Percentiles rank a stretch among this genome's conserved stretches.
Evolutionary conservation across 495 filamentous ascomycete genomes (phyloP).

Genomic region (Penicillium lividum): DNA sequence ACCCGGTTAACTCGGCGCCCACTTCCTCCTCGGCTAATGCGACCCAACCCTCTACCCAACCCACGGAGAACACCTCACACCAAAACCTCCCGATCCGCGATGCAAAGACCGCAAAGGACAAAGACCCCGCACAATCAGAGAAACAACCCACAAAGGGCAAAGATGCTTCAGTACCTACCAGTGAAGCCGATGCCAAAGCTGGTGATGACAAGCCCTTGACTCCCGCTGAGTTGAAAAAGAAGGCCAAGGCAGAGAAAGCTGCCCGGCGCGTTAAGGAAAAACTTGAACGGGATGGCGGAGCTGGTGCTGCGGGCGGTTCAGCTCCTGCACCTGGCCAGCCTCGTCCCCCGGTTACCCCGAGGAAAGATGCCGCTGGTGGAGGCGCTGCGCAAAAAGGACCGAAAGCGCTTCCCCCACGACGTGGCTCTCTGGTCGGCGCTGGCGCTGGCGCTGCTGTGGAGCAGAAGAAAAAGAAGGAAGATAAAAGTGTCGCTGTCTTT

Average conservation of each 20-base stretch:
- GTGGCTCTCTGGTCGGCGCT: constrained; percentile 33
- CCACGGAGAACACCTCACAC: constrained; percentile 24
- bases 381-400: constrained; percentile 38
- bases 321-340: constrained; percentile 24
- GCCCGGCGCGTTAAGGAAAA: constrained; percentile 68
- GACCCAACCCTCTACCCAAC: constrained; percentile 16
- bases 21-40: constrained; percentile 19
- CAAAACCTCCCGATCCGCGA: constrained; percentile 30
- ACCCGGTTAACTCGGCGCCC: constrained; percentile 28
- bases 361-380: constrained; percentile 44
- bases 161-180: constrained; percentile 18
- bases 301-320: constrained; percentile 27
- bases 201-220: constrained; percentile 53
- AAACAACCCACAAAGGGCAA: constrained; percentile 35
- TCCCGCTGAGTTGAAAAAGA: constrained; percentile 71
- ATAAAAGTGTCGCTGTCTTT: constrained; percentile 77
- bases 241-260: constrained; percentile 76
- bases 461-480: constrained; percentile 57
- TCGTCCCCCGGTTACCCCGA: constrained; percentile 37
- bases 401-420: constrained; percentile 36
- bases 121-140: constrained; percentile 31
- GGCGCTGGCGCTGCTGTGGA: constrained; percentile 25
- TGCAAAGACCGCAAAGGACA: constrained; percentile 26
- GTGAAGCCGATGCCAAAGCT: constrained; percentile 13
- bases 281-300: constrained; percentile 41